A percentile compares a stretch with the other conserved stretches of the same genome.
These are phyloP conservation scores for Penicillium paneum DNA, from an alignment of 2,329 filamentous ascomycete species.

Conservation along the genomic window DNA sequence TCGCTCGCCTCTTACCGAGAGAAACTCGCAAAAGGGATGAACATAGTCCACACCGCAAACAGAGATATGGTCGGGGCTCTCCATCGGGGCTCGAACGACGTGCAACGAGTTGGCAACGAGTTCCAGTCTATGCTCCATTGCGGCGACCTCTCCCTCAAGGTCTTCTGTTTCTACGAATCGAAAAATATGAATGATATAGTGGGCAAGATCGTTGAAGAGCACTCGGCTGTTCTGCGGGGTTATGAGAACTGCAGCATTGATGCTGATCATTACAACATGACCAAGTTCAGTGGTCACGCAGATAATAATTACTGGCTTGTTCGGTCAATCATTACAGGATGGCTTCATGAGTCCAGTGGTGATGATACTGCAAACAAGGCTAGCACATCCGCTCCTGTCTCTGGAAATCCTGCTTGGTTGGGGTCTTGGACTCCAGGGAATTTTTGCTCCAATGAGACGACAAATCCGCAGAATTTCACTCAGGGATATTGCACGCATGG, in stretches of 20 bases:
- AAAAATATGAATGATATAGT: conserved; percentile 3
- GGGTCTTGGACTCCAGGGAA: background rate
- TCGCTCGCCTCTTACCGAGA: conserved; percentile 4
- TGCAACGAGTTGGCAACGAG: conserved; percentile 1
- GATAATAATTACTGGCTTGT: conserved; percentile 5
- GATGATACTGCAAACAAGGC: background rate
- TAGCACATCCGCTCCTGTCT: background rate
- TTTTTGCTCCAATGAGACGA: background rate
- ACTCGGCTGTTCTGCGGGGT: conserved; percentile 7
- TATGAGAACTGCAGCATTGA: conserved; percentile 4
- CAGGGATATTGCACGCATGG: background rate
- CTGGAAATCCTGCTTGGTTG: conserved; percentile 1
- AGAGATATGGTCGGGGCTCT: background rate
- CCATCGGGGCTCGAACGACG: background rate
- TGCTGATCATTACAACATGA: conserved; percentile 10
- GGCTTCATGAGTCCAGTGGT: background rate
- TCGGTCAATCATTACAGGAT: background rate
- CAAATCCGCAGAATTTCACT: background rate
- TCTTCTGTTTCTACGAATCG: conserved; percentile 14
- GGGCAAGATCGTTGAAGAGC: conserved; percentile 12
- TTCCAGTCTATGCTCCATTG: conserved; percentile 9
- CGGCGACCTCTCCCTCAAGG: conserved; percentile 1
- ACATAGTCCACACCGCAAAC: background rate
- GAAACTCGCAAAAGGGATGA: conserved; percentile 3
- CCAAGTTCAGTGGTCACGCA: background rate